Conservation (phyloP, 2,329 filamentous ascomycete genomes). For the Fonsecaea nubica region DNA sequence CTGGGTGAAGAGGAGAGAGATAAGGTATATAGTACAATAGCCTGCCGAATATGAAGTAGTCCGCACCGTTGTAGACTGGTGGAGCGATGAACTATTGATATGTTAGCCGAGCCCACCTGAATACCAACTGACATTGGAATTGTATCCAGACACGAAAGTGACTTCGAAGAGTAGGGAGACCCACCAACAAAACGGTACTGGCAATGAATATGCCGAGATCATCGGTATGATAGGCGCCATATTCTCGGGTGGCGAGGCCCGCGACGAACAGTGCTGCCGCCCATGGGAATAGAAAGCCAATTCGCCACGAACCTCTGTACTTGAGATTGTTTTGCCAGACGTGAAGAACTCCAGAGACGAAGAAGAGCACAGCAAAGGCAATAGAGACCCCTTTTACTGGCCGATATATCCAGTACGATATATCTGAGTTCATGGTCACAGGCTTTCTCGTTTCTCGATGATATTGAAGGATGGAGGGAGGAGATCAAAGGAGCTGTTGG, state of each 20-base stretch:
- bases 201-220: constrained; percentile 49
- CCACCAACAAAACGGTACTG: constrained; percentile 46
- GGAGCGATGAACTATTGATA: constrained; percentile 45
- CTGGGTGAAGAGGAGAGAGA: constrained; percentile 59
- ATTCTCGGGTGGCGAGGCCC: constrained; percentile 48
- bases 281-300: constrained; percentile 52
- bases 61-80: constrained; percentile 53
- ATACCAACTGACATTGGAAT: neutral
- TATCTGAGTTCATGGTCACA: constrained; percentile 7
- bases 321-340: constrained; percentile 50
- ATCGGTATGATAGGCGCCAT: constrained; percentile 47
- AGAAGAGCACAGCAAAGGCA: constrained; percentile 50
- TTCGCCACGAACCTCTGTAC: constrained; percentile 49
- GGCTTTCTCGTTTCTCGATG: neutral
- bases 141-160: neutral
- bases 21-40: constrained; percentile 60
- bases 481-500: neutral
- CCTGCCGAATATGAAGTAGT: constrained; percentile 60
- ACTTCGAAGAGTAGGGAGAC: neutral
- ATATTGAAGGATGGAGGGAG: neutral
- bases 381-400: constrained; percentile 52
- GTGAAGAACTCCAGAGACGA: constrained; percentile 48
- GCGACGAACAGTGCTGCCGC: constrained; percentile 49
- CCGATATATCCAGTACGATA: constrained; percentile 48
- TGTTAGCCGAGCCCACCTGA: neutral